Percentiles rank a stretch among this genome's conserved stretches.
Conservation (phyloP, 2,329 filamentous ascomycete genomes). For the Calonectria pseudoturangicola region DNA sequence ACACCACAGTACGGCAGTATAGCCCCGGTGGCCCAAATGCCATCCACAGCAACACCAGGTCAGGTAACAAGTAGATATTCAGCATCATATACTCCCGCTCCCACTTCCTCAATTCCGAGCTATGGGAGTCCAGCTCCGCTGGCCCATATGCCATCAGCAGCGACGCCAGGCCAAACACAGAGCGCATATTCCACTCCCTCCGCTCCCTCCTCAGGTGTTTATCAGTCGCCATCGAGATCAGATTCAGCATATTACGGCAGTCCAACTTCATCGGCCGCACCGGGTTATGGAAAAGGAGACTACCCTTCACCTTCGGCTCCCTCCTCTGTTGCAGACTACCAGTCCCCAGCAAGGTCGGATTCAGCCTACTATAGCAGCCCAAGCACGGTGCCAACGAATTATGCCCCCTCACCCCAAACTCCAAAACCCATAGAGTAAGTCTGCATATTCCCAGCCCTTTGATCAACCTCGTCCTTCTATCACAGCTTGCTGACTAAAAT, state of each 20-base stretch:
- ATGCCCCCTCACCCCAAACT: neutral
- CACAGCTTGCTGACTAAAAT: no score
- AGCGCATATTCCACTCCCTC: neutral
- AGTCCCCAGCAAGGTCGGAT: neutral
- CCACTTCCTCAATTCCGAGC: neutral
- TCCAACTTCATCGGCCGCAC: neutral
- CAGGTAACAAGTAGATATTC: neutral
- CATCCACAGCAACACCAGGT: no score
- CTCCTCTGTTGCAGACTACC: neutral
- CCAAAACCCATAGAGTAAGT: conserved; percentile 21
- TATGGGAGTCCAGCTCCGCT: neutral
- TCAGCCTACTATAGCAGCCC: neutral
- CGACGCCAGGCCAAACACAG: no score
- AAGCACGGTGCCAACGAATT: neutral
- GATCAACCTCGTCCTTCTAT: neutral
- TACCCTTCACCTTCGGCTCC: neutral
- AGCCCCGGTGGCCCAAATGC: no score
- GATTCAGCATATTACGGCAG: neutral
- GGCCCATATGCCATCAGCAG: neutral
- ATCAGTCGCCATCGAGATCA: neutral
- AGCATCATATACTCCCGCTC: no score
- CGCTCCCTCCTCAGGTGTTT: neutral
- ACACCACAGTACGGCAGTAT: no score
- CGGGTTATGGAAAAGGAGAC: neutral
- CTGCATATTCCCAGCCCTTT: neutral